Conservation (phyloP, 108 stramenopile species). For the Epithemia pelagica region DNA sequence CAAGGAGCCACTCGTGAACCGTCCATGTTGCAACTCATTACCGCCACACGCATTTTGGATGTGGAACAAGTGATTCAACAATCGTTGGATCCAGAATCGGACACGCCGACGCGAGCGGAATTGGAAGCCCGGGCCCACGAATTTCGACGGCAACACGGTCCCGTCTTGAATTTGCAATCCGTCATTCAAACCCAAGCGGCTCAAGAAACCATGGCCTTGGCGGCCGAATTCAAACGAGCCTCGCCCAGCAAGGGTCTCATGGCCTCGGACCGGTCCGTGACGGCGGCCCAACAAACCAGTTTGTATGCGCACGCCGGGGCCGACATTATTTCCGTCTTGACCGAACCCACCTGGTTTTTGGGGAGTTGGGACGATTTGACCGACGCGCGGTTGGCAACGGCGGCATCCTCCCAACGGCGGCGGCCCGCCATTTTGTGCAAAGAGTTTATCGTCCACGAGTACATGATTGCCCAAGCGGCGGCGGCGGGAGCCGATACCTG, state of each 20-base stretch:
- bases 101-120: constrained; percentile 13
- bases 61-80: too few species aligned
- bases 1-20: constrained; percentile 20
- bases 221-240: constrained; percentile 99
- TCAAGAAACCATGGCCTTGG: constrained; percentile 68
- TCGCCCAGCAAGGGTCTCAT: constrained; percentile 94
- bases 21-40: constrained; percentile 73
- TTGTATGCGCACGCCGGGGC: constrained; percentile 86
- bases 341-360: constrained; percentile 93
- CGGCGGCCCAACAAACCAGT: constrained; percentile 78
- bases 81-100: neutral
- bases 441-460: constrained; percentile 86
- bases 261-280: constrained; percentile 28
- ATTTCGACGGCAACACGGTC: constrained; percentile 54
- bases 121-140: constrained; percentile 31
- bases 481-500: constrained; percentile 93
- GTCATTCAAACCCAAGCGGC: constrained; percentile 58
- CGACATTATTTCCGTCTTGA: constrained; percentile 87
- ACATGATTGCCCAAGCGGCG: constrained; percentile 92
- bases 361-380: constrained; percentile 83
- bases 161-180: constrained; percentile 45
- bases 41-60: constrained; percentile 70
- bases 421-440: constrained; percentile 91
- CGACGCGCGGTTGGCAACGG: constrained; percentile 48
- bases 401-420: neutral